Evolutionary conservation across 768 basidiomycete genomes (phyloP).

Genomic region (Xerocomellus chrysenteron): DNA sequence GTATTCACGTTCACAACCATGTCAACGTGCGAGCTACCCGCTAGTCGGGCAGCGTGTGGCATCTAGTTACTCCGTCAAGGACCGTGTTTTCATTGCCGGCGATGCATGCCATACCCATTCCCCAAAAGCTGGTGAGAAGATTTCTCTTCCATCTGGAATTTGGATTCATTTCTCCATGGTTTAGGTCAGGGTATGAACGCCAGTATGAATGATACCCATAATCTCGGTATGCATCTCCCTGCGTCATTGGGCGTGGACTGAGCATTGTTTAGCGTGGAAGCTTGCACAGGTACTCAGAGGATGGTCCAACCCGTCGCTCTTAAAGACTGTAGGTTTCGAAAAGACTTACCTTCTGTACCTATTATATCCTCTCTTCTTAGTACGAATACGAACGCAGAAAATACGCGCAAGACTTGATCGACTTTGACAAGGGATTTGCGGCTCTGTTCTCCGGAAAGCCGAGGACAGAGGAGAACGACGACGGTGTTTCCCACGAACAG

Average conservation of each 20-base stretch:
- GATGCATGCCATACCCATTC: conserved; percentile 75
- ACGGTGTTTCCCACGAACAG: conserved; percentile 35
- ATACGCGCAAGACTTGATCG: conserved; percentile 70
- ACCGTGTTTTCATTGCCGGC: conserved; percentile 74
- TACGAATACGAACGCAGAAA: conserved; percentile 68
- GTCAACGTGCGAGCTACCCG: neutral
- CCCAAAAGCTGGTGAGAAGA: conserved; percentile 54
- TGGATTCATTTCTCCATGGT: neutral
- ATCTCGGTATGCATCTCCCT: conserved; percentile 45
- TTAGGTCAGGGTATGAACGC: conserved; percentile 77
- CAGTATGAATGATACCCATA: conserved; percentile 74
- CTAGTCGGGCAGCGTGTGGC: conserved; percentile 76
- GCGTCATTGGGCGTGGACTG: conserved; percentile 44
- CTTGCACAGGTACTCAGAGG: conserved; percentile 45
- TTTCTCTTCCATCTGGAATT: neutral
- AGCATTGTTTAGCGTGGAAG: conserved; percentile 45
- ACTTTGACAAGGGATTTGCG: conserved; percentile 66
- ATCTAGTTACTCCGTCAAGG: conserved; percentile 54
- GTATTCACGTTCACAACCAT: neutral
- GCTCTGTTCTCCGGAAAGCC: conserved; percentile 70
- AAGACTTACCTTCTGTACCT: neutral
- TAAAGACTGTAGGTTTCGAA: conserved; percentile 38
- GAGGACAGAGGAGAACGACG: conserved; percentile 40
- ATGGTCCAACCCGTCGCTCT: conserved; percentile 36
- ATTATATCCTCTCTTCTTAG: conserved; percentile 32